Percentiles rank a stretch among this genome's conserved stretches.
These are phyloP conservation scores for Tuber magnatum DNA, from an alignment of 495 filamentous ascomycete species.

Conservation along the genomic window DNA sequence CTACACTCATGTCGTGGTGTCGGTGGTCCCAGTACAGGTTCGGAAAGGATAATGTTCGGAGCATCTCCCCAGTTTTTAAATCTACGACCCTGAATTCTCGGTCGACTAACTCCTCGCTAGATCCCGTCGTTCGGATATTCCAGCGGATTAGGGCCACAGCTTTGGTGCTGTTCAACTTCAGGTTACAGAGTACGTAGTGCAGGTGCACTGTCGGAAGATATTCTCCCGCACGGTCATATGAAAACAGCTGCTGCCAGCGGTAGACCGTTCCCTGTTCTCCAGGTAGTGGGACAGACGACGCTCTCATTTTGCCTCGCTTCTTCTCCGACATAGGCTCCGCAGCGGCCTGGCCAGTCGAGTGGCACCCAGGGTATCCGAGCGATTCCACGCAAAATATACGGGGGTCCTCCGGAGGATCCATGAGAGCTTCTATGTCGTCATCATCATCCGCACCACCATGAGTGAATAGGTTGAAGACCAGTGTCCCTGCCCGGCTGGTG, in stretches of 20 bases:
- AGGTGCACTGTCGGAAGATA: conserved; percentile 23
- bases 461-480: conserved; percentile 39
- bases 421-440: conserved; percentile 18
- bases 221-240: conserved; percentile 23
- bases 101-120: conserved; percentile 36
- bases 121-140: conserved; percentile 30
- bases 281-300: background rate
- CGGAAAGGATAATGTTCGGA: conserved; percentile 33
- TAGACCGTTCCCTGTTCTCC: conserved; percentile 21
- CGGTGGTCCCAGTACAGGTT: conserved; percentile 40
- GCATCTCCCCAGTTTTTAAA: conserved; percentile 28
- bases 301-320: conserved; percentile 22
- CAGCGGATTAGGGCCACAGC: conserved; percentile 35
- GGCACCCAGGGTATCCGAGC: conserved; percentile 23
- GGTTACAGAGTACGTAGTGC: conserved; percentile 38
- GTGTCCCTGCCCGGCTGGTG: conserved; percentile 13
- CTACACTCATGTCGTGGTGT: conserved; percentile 39
- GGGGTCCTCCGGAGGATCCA: conserved; percentile 34
- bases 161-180: conserved; percentile 27
- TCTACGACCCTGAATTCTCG: conserved; percentile 37
- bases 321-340: conserved; percentile 22
- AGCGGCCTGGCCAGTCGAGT: background rate
- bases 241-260: conserved; percentile 32
- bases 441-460: conserved; percentile 10
- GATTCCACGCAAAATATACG: conserved; percentile 36